These are phyloP conservation scores for Crithidia bombi DNA, from an alignment of 208 protist species.

Conservation along the genomic window DNA sequence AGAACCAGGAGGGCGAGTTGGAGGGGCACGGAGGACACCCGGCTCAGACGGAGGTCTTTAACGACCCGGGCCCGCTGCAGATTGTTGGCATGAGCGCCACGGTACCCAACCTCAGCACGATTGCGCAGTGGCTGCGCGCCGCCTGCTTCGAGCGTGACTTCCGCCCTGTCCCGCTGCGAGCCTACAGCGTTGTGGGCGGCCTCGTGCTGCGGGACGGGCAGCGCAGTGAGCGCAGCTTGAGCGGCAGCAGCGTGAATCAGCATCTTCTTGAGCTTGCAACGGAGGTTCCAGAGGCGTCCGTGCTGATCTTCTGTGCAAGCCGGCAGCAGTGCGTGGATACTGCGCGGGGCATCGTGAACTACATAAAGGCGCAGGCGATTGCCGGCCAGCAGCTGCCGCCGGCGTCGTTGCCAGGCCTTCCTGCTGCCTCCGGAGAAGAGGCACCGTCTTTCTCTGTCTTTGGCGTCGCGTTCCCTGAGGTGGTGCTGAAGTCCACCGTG, in stretches of 20 bases:
- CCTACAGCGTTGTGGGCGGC: constrained; percentile 73
- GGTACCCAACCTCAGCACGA: constrained; percentile 79
- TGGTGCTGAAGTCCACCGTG: constrained; percentile 3
- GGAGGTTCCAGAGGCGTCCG: constrained; percentile 61
- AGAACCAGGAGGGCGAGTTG: neutral
- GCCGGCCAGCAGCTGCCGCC: constrained; percentile 22
- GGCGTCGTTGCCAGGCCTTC: neutral
- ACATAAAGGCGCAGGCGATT: constrained; percentile 29
- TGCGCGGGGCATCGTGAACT: constrained; percentile 57
- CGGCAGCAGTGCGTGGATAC: constrained; percentile 80
- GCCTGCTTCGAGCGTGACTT: constrained; percentile 71
- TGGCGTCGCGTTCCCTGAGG: constrained; percentile 6
- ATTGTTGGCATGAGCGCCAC: constrained; percentile 95
- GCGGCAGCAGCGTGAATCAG: constrained; percentile 36
- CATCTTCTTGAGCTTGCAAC: constrained; percentile 67
- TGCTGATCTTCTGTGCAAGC: constrained; percentile 88
- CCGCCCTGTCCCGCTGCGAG: constrained; percentile 77
- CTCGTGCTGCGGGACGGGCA: constrained; percentile 57
- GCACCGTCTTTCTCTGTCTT: constrained; percentile 2
- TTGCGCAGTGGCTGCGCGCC: constrained; percentile 87
- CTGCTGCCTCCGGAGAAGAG: too few species aligned
- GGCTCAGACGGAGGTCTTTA: neutral
- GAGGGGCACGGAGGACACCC: neutral
- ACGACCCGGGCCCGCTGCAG: constrained; percentile 50
- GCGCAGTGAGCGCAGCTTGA: constrained; percentile 49